Conservation (phyloP, 805 yeast genomes). For the Candida wancherniae region DNA sequence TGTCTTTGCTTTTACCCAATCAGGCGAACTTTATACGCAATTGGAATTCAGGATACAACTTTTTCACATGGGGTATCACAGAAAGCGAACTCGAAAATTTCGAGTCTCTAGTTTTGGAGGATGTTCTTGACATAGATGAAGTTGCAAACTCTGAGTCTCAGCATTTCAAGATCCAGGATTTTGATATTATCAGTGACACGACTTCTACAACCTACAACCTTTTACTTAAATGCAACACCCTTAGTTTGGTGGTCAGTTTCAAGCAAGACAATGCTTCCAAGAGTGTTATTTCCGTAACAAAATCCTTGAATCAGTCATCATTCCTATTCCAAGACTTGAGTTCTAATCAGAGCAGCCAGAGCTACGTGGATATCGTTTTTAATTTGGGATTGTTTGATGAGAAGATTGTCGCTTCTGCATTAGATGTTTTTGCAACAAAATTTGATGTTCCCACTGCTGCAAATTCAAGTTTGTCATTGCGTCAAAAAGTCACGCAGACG, state of each 20-base stretch:
- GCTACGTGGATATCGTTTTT: constrained; percentile 29
- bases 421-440: constrained; percentile 47
- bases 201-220: constrained; percentile 23
- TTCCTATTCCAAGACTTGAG: constrained; percentile 6
- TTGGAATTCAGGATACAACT: constrained; percentile 18
- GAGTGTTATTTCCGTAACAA: constrained; percentile 1
- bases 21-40: constrained; percentile 9
- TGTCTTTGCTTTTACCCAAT: constrained; percentile 13
- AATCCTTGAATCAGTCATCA: constrained; percentile 36
- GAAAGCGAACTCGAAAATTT: constrained; percentile 1
- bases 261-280: constrained; percentile 3
- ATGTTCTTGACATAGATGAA: constrained; percentile 1
- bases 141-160: constrained; percentile 2
- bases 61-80: constrained; percentile 22
- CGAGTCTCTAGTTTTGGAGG: constrained; percentile 2
- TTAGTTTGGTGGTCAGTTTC: constrained; percentile 9
- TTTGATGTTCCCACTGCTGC: constrained; percentile 14
- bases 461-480: constrained; percentile 12
- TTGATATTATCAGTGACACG: constrained; percentile 4
- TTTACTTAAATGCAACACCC: constrained; percentile 63
- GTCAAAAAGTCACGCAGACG: constrained; percentile 21
- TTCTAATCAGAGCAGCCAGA: constrained; percentile 5
- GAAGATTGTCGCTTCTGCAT: constrained; percentile 47
- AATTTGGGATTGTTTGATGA: constrained; percentile 47
- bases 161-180: constrained; percentile 13